A percentile compares a stretch with the other conserved stretches of the same genome.
Conservation (phyloP, 495 filamentous ascomycete species). For the Diplogelasinospora grovesii region DNA sequence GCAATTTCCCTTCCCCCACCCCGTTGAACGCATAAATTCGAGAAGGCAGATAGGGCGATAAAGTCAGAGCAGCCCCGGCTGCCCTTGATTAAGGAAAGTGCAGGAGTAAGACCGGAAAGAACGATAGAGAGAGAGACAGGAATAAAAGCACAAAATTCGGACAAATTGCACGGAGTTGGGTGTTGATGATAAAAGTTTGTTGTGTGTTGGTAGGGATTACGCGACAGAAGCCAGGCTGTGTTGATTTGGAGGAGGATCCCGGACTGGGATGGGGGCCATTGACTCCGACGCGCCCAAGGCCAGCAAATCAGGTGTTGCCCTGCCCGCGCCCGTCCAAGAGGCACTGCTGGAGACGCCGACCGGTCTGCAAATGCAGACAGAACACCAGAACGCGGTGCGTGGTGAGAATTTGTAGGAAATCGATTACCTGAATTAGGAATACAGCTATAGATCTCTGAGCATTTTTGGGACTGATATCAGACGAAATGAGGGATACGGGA, state of each 20-base stretch:
- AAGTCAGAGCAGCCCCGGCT: slow-evolving; percentile 1
- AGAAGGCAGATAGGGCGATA: too few species aligned
- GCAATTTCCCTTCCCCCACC: not conserved
- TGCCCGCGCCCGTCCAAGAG: slow-evolving; percentile 2
- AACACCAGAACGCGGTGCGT: too few species aligned
- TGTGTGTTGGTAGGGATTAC: slow-evolving; percentile 14
- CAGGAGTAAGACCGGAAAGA: slow-evolving; percentile 1
- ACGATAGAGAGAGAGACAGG: not conserved
- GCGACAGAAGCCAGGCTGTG: slow-evolving; percentile 13
- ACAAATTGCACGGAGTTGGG: not conserved
- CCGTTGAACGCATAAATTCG: not conserved
- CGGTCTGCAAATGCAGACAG: too few species aligned
- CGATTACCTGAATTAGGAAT: too few species aligned
- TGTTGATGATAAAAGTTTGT: slow-evolving; percentile 14
- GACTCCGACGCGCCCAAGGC: slow-evolving; percentile 21
- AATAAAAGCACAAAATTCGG: slow-evolving; percentile 3
- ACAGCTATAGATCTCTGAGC: too few species aligned
- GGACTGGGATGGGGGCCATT: slow-evolving; percentile 12
- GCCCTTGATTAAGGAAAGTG: not conserved
- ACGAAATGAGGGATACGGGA: too few species aligned
- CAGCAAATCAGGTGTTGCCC: slow-evolving; percentile 25
- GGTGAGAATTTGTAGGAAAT: too few species aligned
- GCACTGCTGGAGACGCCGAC: too few species aligned
- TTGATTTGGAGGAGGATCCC: slow-evolving; percentile 17
- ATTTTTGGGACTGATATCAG: too few species aligned